Percentiles rank a stretch among this genome's conserved stretches.
Evolutionary conservation across 23 red algal species (phyloP).

Genomic region (Gracilaria domingensis): DNA sequence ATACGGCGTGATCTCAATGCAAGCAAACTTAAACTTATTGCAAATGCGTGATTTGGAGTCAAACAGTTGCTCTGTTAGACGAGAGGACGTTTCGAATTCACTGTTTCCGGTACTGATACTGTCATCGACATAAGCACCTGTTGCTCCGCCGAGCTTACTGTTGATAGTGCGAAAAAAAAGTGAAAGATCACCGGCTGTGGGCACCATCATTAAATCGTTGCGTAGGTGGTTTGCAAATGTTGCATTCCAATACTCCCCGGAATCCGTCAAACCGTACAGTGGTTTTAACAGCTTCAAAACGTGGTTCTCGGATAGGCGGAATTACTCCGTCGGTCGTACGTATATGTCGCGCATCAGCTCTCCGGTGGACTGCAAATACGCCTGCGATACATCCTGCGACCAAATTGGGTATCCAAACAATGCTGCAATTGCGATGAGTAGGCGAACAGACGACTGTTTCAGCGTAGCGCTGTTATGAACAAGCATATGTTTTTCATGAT

Average conservation of each 20-base stretch:
- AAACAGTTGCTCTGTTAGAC: slow-evolving; percentile 8
- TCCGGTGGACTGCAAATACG: slow-evolving; percentile 18
- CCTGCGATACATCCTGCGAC: slow-evolving; percentile 38
- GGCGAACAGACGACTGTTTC: slow-evolving; percentile 8
- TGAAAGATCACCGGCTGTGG: background rate
- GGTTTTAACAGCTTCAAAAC: slow-evolving; percentile 26
- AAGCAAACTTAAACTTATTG: slow-evolving; percentile 26
- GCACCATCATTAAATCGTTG: slow-evolving; percentile 11
- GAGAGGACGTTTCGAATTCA: background rate
- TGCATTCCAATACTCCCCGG: slow-evolving; percentile 1
- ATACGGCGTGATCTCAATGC: background rate
- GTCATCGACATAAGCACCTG: slow-evolving; percentile 43
- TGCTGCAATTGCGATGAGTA: slow-evolving; percentile 33
- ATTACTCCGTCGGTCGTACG: slow-evolving; percentile 18
- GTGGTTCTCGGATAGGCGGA: background rate
- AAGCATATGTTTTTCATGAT: slow-evolving; percentile 24
- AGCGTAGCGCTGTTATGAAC: slow-evolving; percentile 33
- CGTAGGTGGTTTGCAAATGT: slow-evolving; percentile 18
- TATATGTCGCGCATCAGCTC: slow-evolving; percentile 41
- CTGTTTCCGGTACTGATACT: background rate
- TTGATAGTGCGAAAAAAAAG: background rate
- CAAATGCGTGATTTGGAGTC: slow-evolving; percentile 1
- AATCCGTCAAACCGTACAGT: slow-evolving; percentile 37
- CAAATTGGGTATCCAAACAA: slow-evolving; percentile 40
- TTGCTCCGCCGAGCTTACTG: background rate